phyloP scores from a whole-genome alignment of 2,329 filamentous ascomycete species.

The Pestalotiopsis sp. region DNA sequence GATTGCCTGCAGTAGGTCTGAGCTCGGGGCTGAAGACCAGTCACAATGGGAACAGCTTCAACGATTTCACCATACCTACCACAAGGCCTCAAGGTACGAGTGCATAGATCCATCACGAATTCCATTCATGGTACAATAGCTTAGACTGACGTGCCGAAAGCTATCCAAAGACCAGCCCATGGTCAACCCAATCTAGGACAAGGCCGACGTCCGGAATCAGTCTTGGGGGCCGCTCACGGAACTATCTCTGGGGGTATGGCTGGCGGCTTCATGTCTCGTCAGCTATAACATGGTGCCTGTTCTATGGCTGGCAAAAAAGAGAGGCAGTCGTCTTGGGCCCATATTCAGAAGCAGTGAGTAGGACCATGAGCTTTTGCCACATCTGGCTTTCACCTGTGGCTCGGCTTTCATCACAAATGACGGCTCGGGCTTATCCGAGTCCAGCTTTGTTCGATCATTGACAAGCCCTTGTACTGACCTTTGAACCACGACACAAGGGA shows the following conservation, averaged over 20 bases:
- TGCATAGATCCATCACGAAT: background rate
- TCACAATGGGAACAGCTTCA: slow-evolving; percentile 20
- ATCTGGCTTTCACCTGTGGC: background rate
- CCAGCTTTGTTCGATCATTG: background rate
- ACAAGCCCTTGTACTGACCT: background rate
- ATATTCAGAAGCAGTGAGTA: background rate
- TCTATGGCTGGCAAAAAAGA: too few relatives aligned
- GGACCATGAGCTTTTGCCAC: background rate
- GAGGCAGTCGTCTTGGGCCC: too few relatives aligned
- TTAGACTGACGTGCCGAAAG: background rate
- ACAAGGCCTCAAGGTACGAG: slow-evolving; percentile 27
- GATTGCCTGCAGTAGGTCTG: slow-evolving; percentile 27
- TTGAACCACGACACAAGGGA: background rate
- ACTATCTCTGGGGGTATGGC: slow-evolving; percentile 14
- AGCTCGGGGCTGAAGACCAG: slow-evolving; percentile 33
- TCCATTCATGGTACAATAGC: background rate
- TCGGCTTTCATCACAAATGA: background rate
- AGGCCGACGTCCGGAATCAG: slow-evolving; percentile 8
- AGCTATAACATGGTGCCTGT: background rate
- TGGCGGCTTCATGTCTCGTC: slow-evolving; percentile 12
- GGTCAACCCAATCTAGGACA: background rate
- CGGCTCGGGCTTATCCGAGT: background rate
- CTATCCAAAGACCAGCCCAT: slow-evolving; percentile 14
- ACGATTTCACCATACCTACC: slow-evolving; percentile 18
- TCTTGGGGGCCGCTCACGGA: slow-evolving; percentile 1